phyloP scores from a whole-genome alignment of 2,329 filamentous ascomycete species.

The Tolypocladium ophioglossoides region DNA sequence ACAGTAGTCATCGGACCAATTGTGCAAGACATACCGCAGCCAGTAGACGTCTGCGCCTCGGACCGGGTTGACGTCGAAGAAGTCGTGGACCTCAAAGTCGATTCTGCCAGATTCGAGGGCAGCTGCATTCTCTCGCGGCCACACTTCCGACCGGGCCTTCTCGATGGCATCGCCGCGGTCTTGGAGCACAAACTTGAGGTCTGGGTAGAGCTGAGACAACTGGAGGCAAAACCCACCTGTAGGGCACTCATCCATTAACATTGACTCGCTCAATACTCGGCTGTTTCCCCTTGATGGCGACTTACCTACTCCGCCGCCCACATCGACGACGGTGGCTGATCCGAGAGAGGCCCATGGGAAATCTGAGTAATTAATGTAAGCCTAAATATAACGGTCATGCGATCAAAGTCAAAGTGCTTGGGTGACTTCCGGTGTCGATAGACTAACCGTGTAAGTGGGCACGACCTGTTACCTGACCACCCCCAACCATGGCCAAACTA shows the following conservation, averaged over 20 bases:
- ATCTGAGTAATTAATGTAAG: not conserved
- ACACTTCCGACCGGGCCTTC: constrained; percentile 14
- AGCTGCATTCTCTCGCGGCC: constrained; percentile 15
- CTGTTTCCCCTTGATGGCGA: not conserved
- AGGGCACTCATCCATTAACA: no score
- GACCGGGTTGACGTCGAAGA: constrained; percentile 20
- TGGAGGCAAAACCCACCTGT: constrained; percentile 20
- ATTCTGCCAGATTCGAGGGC: constrained; percentile 6
- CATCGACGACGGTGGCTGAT: not conserved
- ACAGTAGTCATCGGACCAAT: constrained; percentile 24
- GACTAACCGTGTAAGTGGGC: not conserved
- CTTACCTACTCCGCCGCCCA: not conserved
- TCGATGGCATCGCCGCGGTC: constrained; percentile 19
- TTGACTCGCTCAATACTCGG: not conserved
- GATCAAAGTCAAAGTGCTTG: no score
- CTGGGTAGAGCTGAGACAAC: constrained; percentile 13
- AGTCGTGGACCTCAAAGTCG: constrained; percentile 17
- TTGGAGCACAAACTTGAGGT: constrained; percentile 23
- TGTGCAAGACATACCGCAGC: constrained; percentile 19
- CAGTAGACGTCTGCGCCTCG: constrained; percentile 19
- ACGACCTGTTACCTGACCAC: not conserved
- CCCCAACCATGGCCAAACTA: not conserved
- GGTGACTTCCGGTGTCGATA: not conserved
- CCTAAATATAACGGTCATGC: no score
- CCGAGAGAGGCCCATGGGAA: not conserved